Conservation (phyloP, 1,284 basidiomycete genomes). For the Irpex sp. region DNA sequence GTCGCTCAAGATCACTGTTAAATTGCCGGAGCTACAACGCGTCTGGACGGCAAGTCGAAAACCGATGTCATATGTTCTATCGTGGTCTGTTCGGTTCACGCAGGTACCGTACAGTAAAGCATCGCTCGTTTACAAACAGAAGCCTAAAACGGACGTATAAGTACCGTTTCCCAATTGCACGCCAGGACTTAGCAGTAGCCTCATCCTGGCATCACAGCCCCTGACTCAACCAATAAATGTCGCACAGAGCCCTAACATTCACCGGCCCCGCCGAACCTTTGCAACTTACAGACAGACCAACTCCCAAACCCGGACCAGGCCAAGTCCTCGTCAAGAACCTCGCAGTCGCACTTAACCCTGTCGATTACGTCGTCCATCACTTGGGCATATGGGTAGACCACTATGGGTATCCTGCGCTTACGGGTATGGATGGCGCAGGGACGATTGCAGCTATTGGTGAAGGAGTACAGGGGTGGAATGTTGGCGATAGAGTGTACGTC, state of each 20-base stretch:
- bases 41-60: too few relatives aligned
- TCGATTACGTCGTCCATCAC: background rate
- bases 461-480: background rate
- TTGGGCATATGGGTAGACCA: background rate
- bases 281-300: background rate
- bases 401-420: background rate
- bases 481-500: background rate
- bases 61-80: too few relatives aligned
- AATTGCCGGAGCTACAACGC: too few relatives aligned
- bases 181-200: too few relatives aligned
- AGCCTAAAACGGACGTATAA: too few relatives aligned
- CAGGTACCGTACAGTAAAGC: too few relatives aligned
- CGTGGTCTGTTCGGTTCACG: too few relatives aligned
- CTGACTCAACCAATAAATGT: background rate
- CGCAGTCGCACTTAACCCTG: background rate
- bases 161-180: too few relatives aligned
- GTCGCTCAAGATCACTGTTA: too few relatives aligned
- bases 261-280: background rate
- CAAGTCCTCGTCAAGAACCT: slow-evolving; percentile 3
- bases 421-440: background rate
- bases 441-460: background rate
- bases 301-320: background rate
- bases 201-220: too few relatives aligned
- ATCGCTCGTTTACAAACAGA: too few relatives aligned
- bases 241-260: background rate